Percentiles rank a stretch among this genome's conserved stretches.
Conservation (phyloP, 1,284 basidiomycete species). For the Ustilago xerochloae region DNA sequence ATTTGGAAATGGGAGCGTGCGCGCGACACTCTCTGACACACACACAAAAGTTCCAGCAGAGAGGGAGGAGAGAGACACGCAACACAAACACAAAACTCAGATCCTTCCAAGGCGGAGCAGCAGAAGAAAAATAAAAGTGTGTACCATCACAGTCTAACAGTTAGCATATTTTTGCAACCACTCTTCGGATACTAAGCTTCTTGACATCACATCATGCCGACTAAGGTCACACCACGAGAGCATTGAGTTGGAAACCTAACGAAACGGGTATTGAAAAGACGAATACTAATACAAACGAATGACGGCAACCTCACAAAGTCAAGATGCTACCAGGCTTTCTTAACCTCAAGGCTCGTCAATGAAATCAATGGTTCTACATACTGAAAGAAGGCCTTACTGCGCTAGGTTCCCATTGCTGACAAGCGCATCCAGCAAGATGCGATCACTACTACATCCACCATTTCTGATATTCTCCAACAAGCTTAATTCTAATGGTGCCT, state of each 20-base stretch:
- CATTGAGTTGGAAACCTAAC: too few relatives aligned
- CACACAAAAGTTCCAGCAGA: background rate
- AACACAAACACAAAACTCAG: background rate
- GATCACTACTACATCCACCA: slow-evolving; percentile 23
- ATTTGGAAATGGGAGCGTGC: background rate
- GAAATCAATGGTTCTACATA: too few relatives aligned
- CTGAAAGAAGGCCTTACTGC: too few relatives aligned
- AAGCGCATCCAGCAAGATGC: slow-evolving; percentile 29
- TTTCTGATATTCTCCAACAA: slow-evolving; percentile 29
- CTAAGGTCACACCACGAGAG: too few relatives aligned
- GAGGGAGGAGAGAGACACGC: background rate
- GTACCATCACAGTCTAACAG: too few relatives aligned
- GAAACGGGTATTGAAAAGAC: background rate
- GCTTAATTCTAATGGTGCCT: slow-evolving; percentile 4
- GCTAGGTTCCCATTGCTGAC: slow-evolving; percentile 28
- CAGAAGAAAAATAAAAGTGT: too few relatives aligned
- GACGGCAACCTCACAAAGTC: background rate
- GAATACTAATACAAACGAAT: background rate
- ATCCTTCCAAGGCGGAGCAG: too few relatives aligned
- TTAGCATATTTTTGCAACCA: too few relatives aligned
- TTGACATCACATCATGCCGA: too few relatives aligned
- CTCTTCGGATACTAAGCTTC: too few relatives aligned
- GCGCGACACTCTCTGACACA: slow-evolving; percentile 1
- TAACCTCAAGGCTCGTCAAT: background rate
- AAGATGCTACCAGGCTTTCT: too few relatives aligned